Percentiles rank a stretch among this genome's conserved stretches.
phyloP scores from a whole-genome alignment of 2,329 filamentous ascomycete genomes.

The Fusarium camptoceras region DNA sequence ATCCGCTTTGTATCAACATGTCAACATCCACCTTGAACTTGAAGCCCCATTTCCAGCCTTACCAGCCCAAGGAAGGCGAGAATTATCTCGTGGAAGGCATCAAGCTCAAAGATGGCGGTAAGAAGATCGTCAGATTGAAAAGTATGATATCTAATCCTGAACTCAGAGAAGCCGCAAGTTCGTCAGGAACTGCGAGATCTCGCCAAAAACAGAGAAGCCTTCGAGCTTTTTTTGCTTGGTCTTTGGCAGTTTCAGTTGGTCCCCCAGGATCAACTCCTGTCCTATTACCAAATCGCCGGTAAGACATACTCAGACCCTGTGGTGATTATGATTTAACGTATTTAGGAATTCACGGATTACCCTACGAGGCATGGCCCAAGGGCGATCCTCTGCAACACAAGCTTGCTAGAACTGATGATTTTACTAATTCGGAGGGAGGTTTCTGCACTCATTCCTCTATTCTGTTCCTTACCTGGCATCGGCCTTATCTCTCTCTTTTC shows the following conservation, averaged over 20 bases:
- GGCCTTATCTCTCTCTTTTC: background rate
- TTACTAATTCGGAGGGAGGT: accelerated
- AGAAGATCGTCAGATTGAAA: background rate
- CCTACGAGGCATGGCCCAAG: background rate
- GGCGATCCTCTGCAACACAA: background rate
- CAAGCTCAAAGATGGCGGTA: background rate
- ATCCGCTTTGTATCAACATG: background rate
- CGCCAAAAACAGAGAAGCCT: background rate
- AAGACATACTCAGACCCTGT: accelerated
- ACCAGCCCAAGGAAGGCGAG: background rate
- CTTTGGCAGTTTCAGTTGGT: background rate
- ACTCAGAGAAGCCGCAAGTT: background rate
- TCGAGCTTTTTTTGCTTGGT: background rate
- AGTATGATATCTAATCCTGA: background rate
- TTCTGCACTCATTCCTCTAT: background rate
- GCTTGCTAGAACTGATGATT: background rate
- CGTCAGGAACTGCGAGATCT: background rate
- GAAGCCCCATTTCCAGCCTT: background rate
- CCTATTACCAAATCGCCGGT: background rate
- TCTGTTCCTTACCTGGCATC: background rate
- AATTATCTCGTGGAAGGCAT: background rate
- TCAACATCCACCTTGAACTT: background rate
- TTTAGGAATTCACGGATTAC: background rate
- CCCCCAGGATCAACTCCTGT: background rate
- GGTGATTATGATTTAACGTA: background rate